Conservation (phyloP, 495 filamentous ascomycete species). For the Rhypophila decipiens region DNA sequence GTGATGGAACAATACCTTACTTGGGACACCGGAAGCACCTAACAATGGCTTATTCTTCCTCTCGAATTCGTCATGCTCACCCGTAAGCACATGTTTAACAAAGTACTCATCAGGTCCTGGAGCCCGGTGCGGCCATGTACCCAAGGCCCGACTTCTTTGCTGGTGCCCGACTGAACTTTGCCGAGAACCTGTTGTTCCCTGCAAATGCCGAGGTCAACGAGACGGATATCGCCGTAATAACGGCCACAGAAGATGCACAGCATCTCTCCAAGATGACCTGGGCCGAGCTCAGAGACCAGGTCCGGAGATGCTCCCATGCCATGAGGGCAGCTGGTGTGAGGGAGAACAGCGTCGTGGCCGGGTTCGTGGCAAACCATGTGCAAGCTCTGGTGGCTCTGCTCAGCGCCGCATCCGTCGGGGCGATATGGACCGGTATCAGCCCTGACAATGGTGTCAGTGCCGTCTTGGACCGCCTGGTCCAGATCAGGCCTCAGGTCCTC, state of each 20-base stretch:
- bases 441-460: constrained; percentile 68
- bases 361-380: constrained; percentile 81
- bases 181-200: constrained; percentile 85
- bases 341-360: constrained; percentile 68
- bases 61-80: too few relatives aligned
- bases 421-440: constrained; percentile 86
- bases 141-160: constrained; percentile 81
- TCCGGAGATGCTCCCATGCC: constrained; percentile 63
- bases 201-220: constrained; percentile 39
- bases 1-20: not conserved
- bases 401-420: constrained; percentile 69
- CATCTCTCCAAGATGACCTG: constrained; percentile 65
- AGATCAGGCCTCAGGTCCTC: constrained; percentile 73
- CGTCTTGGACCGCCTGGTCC: constrained; percentile 73
- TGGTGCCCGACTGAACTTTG: constrained; percentile 76
- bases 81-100: constrained; percentile 1
- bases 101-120: constrained; percentile 54
- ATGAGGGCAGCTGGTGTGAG: constrained; percentile 59
- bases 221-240: constrained; percentile 62
- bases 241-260: constrained; percentile 59
- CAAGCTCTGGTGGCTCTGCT: constrained; percentile 85
- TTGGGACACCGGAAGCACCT: too few relatives aligned
- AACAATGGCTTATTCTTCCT: too few relatives aligned
- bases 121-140: constrained; percentile 62
- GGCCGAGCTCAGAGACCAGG: constrained; percentile 71